Evolutionary conservation across 2,329 filamentous ascomycete genomes (phyloP), one percentile per base, ranked within the genome.

Genomic region (Xylaria sp.): DNA sequence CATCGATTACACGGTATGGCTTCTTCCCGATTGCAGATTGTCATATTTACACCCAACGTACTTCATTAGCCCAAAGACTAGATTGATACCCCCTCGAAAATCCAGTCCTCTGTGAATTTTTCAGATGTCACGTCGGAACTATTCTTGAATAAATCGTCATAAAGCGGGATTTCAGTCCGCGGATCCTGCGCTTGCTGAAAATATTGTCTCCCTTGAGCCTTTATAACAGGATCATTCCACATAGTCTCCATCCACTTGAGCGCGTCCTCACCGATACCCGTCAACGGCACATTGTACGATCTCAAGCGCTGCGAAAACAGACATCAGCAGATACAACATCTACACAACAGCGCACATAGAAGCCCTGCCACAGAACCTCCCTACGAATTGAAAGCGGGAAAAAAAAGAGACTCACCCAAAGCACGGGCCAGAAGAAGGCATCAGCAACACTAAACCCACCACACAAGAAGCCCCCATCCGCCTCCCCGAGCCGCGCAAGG

Each of bases 351-450:
- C n/a, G n/a, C n/a, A n/a, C n/a, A n/a, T n/a, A n/a, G n/a, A n/a
- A n/a, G n/a, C n/a, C n/a, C n/a, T n/a, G n/a, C n/a, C n/a, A n/a
- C n/a, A n/a, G n/a, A n/a, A n/a, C n/a, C n/a, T n/a, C n/a, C n/a
- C n/a, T 3, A 19, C 19, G 41, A 33, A 3, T 21, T 17, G 17
- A 40, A 37, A 37, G n/a, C 4, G 25, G 38, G 38, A 19, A 40
- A 15, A 37, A 1, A 44, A 17, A 1, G 4, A 9, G 6, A 70
- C 72, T 57, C 37, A 72, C 73, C 60, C 60, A 62, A 33, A 63
- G 56, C 8, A 72, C 67, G 2, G 71, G 70, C 71, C 73, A 74
- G 54, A 73, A 74, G 47, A 72, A 74, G 1, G 71, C 64, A 68
- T 73, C 71, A 2, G 68, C 72, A 51, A 74, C 70, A 46, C 70